Percentiles rank a stretch among this genome's conserved stretches.
Conservation (phyloP, 2,329 filamentous ascomycete species). For the Ambrosiella cleistominuta region DNA sequence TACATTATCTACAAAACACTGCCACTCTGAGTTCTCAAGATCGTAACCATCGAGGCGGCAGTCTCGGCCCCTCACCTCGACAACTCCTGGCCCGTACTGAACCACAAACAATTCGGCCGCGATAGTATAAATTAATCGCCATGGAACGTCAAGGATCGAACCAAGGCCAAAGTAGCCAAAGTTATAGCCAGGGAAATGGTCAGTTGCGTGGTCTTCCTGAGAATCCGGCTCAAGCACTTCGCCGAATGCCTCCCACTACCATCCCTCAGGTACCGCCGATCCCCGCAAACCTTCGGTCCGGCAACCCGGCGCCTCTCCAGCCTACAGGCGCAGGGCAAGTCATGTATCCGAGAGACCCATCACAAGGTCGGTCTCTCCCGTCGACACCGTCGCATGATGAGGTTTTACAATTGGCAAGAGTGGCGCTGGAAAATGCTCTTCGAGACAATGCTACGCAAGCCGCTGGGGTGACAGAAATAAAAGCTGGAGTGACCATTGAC, state of each 20-base stretch:
- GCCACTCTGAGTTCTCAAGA: too few species aligned
- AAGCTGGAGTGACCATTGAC: conserved; percentile 61
- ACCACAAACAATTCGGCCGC: neutral
- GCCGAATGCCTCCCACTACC: conserved; percentile 20
- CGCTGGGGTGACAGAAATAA: conserved; percentile 36
- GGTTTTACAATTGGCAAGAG: conserved; percentile 46
- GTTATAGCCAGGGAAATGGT: conserved; percentile 16
- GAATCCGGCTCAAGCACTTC: conserved; percentile 20
- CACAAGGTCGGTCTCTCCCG: conserved; percentile 23
- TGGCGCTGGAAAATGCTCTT: conserved; percentile 49
- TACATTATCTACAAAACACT: too few species aligned
- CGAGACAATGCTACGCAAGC: conserved; percentile 47
- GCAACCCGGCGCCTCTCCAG: neutral
- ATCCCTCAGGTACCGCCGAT: conserved; percentile 22
- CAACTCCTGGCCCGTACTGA: neutral
- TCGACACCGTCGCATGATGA: conserved; percentile 28
- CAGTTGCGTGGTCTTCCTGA: conserved; percentile 25
- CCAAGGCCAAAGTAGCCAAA: neutral
- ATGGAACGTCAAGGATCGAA: conserved; percentile 2
- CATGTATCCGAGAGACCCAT: neutral
- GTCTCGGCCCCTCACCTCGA: neutral
- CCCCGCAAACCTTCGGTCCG: conserved; percentile 16
- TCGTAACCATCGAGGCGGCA: neutral
- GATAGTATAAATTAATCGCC: neutral
- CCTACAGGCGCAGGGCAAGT: conserved; percentile 15